Percentiles rank a stretch among this genome's conserved stretches.
Evolutionary conservation across 768 basidiomycete genomes (phyloP).

Genomic region (Suillus luteus): DNA sequence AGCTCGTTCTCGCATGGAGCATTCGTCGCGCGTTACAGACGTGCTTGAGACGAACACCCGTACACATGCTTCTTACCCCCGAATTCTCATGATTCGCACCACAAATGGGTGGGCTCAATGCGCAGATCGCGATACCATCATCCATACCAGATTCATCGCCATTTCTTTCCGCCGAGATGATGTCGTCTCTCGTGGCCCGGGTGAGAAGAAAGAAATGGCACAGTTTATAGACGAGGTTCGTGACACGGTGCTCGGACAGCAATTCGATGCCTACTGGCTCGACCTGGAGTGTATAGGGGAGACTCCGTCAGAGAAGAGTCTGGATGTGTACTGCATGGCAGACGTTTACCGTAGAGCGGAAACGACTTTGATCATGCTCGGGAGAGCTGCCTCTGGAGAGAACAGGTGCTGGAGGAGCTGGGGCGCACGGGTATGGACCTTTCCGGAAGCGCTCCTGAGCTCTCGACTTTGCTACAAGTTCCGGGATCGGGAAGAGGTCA

Average conservation of each 20-base stretch:
- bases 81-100: slow-evolving; percentile 13
- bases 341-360: slow-evolving; percentile 19
- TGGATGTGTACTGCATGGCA: slow-evolving; percentile 22
- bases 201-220: slow-evolving; percentile 10
- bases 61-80: slow-evolving; percentile 18
- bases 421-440: too few relatives aligned
- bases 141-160: slow-evolving; percentile 14
- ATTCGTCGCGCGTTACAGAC: slow-evolving; percentile 11
- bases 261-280: slow-evolving; percentile 21
- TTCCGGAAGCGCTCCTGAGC: too few relatives aligned
- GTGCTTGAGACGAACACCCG: slow-evolving; percentile 4
- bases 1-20: slow-evolving; percentile 19
- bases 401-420: too few relatives aligned
- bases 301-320: slow-evolving; percentile 16
- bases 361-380: too few relatives aligned
- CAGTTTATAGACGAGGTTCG: slow-evolving; percentile 16
- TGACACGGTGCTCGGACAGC: slow-evolving; percentile 2
- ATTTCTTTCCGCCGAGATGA: slow-evolving; percentile 17
- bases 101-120: slow-evolving; percentile 9
- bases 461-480: too few relatives aligned
- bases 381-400: too few relatives aligned
- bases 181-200: slow-evolving; percentile 4
- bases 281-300: slow-evolving; percentile 15
- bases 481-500: too few relatives aligned
- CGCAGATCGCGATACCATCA: slow-evolving; percentile 9